Evolutionary conservation across 352 stramenopile species (phyloP), one percentile per base, ranked within the genome.

Genomic region (Albugo candida): DNA sequence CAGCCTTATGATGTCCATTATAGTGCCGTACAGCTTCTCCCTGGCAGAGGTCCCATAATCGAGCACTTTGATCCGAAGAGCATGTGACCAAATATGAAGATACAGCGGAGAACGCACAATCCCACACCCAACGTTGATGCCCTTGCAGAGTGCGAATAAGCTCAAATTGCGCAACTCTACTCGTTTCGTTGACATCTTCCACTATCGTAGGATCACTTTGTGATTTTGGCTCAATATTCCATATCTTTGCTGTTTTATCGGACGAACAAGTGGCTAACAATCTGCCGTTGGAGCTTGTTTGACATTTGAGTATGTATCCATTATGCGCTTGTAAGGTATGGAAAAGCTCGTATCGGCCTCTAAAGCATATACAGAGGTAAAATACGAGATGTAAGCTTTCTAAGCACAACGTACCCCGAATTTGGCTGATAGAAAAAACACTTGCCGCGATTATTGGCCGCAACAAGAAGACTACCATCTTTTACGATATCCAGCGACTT

Each of bases 61-160:
- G 69, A 18, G 94, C 92, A 27, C 72, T 96, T 39, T 96, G 72
- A 63, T 99, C 95, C 19, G 88, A 97, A 39, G 89, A 97, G 13
- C 72, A 81, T 2, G 93, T 98, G 16, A 98, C 92, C 36, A 99
- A 67, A 61, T 98, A 99, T 40, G 78, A 95, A 16, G 84, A 97
- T 51, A 99, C 95, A 11, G 94, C 94, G 41, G 82, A 97, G 73
- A 99, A 99, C 5, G 85, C 86, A 45, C 87, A 95, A 67, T 99
- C 94, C 92, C 94, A 98, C 11, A 99, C 95, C 95, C 95, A 99
- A 49, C 92, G 86, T 51, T 92, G 80, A 58, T 97, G 88, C 17
- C 81, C 71, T 49, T 86, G 71, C 36, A 89, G 59, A 46, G 78
- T 91, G 54, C 88, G 71, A 43, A 86, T 59, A 10, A 88, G 61